Evolutionary conservation across 2,329 filamentous ascomycete species (phyloP).

Genomic region (Fusarium bactridioides): DNA sequence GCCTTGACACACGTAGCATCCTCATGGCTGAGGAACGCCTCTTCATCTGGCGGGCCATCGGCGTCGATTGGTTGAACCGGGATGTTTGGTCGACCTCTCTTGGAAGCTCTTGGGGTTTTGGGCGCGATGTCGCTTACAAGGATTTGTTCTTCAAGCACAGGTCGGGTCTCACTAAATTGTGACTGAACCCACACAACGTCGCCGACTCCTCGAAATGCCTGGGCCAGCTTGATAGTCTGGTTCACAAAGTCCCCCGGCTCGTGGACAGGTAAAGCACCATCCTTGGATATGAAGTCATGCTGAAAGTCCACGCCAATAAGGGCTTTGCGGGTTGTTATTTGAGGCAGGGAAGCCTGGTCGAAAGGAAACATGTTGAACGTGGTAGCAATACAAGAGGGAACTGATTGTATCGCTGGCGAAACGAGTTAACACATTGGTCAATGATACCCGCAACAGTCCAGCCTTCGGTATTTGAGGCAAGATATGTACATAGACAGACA

Average conservation of each 20-base stretch:
- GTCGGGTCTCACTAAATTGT: slow-evolving; percentile 70
- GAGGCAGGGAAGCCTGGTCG: slow-evolving; percentile 62
- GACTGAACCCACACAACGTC: slow-evolving; percentile 87
- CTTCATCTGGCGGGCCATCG: slow-evolving; percentile 43
- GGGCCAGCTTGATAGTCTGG: slow-evolving; percentile 70
- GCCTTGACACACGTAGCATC: slow-evolving; percentile 54
- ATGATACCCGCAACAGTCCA: background rate
- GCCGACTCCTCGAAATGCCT: slow-evolving; percentile 74
- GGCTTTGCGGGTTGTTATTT: slow-evolving; percentile 69
- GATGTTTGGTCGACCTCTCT: slow-evolving; percentile 20
- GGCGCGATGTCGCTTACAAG: slow-evolving; percentile 50
- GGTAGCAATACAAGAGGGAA: background rate
- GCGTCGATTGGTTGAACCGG: slow-evolving; percentile 14
- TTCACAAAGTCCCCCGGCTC: slow-evolving; percentile 72
- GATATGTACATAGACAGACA: slow-evolving; percentile 2
- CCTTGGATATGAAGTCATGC: slow-evolving; percentile 80
- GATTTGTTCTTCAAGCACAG: slow-evolving; percentile 62
- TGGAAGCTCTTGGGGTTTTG: slow-evolving; percentile 7
- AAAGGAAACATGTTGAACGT: slow-evolving; percentile 61
- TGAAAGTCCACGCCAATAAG: slow-evolving; percentile 88
- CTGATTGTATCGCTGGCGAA: background rate
- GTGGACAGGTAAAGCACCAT: slow-evolving; percentile 72
- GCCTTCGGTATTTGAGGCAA: background rate
- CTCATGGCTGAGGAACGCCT: slow-evolving; percentile 57
- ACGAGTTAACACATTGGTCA: background rate